Conservation (phyloP, 83 land plant species). For the Picea engelmannii region DNA sequence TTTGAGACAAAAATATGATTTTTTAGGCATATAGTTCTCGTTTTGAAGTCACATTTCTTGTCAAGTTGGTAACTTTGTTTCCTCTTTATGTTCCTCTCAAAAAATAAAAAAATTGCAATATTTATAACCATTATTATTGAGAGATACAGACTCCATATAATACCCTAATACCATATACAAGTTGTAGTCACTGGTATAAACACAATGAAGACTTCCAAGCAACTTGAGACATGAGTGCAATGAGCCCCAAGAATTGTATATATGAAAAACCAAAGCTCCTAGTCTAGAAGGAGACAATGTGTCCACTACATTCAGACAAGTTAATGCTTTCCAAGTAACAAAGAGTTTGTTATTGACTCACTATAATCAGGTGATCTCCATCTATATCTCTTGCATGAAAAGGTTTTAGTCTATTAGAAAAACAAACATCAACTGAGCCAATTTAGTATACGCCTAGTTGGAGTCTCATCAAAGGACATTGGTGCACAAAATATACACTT, state of each 20-base stretch:
- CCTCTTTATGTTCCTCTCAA: not conserved
- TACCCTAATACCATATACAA: slow-evolving; percentile 27
- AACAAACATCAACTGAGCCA: slow-evolving; percentile 41
- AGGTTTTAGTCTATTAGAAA: not conserved
- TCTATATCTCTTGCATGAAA: not conserved
- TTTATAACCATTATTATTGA: not conserved
- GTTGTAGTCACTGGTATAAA: slow-evolving; percentile 12
- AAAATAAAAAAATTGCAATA: not conserved
- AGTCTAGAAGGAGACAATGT: not conserved
- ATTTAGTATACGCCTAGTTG: slow-evolving; percentile 78
- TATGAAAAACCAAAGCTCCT: slow-evolving; percentile 3
- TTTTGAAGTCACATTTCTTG: too few species aligned
- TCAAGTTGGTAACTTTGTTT: too few species aligned
- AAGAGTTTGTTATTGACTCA: not conserved
- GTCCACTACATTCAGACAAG: slow-evolving; percentile 19
- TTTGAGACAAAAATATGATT: too few species aligned
- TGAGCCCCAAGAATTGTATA: slow-evolving; percentile 17
- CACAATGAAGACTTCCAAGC: slow-evolving; percentile 22
- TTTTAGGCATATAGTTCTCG: too few species aligned
- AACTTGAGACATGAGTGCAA: slow-evolving; percentile 20
- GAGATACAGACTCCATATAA: not conserved
- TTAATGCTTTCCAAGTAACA: slow-evolving; percentile 13
- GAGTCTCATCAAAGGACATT: slow-evolving; percentile 86
- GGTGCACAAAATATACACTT: slow-evolving; percentile 70
- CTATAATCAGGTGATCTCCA: not conserved